Evolutionary conservation across 2,329 filamentous ascomycete genomes (phyloP), one percentile per base, ranked within the genome.

Genomic region (Talaromyces atroroseus): DNA sequence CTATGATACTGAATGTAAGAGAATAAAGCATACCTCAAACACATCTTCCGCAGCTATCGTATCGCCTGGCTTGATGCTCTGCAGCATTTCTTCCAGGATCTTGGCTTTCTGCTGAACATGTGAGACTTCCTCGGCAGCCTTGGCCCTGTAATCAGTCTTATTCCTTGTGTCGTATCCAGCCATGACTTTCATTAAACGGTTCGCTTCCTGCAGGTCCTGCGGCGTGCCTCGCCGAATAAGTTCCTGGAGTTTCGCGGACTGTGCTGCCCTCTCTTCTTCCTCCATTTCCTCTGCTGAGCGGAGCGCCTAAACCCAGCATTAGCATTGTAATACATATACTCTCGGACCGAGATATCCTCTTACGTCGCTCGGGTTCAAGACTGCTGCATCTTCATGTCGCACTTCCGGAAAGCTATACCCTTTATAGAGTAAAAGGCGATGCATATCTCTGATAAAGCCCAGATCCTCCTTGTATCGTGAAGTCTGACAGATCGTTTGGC

Each of bases 201-300:
- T 99, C 54, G 94, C 94, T 77, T 99, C 94, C 71, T 96, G 92
- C 58, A 99, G 77, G 71, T 99, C 94, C 61, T 95, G 88, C 24
- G 94, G 94, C 4, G 89, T 87, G 54, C 94, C 94, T 63, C 94
- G 82, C 59, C 94, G 87, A 68, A 99, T 97, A 53, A 99, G 80
- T 74, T 99, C 94, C 70, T 99, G 94, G 18, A 99, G 81, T 74
- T 99, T 99, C n/a, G 94, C 94, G 2, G 91, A 96, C 69, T 99
- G 94, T 2, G 92, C 92, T 65, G 92, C 90, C 57, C 84, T 84
- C 71, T 99, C 94, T 74, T 99, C 94, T 66, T 95, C 90, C 69
- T 99, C 94, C 92, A 99, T 97, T 70, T 99, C 94, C 68, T 99
- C 94, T 23, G 90, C 91, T 0, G 92, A 97, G 75, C 95, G 91